Conservation (phyloP, 75 land plant species). For the Cryptomeria japonica region DNA sequence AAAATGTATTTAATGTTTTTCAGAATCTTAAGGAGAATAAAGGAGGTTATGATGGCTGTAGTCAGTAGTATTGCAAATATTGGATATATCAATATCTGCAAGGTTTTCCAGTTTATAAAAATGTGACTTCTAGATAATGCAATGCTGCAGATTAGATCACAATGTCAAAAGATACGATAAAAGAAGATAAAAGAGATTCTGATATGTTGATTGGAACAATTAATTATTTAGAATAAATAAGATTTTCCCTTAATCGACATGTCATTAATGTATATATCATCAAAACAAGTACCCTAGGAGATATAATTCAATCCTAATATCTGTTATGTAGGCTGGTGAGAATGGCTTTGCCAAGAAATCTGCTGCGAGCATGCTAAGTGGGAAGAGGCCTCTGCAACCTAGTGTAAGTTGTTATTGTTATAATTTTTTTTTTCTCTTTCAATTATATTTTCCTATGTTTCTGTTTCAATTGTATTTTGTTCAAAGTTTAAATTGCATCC, state of each 20-base stretch:
- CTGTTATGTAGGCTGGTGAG: constrained; percentile 37
- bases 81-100: no score
- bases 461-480: neutral
- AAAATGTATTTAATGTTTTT: no score
- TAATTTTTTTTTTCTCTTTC: neutral
- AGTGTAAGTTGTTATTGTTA: constrained; percentile 37
- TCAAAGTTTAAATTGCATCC: neutral
- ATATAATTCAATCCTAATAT: neutral
- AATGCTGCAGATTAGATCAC: no score
- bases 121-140: no score
- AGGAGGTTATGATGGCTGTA: neutral
- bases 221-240: neutral
- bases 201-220: neutral
- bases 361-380: constrained; percentile 97
- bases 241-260: neutral
- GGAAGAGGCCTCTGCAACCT: constrained; percentile 69
- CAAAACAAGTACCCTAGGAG: neutral
- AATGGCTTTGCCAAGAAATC: constrained; percentile 59
- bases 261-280: neutral
- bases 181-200: neutral
- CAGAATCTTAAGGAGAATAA: neutral
- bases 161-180: neutral
- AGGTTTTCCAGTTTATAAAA: neutral
- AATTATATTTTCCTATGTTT: neutral
- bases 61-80: neutral